Percentiles rank a stretch among this genome's conserved stretches.
phyloP scores from a whole-genome alignment of 495 filamentous ascomycete genomes.

The Daldinia decipiens region DNA sequence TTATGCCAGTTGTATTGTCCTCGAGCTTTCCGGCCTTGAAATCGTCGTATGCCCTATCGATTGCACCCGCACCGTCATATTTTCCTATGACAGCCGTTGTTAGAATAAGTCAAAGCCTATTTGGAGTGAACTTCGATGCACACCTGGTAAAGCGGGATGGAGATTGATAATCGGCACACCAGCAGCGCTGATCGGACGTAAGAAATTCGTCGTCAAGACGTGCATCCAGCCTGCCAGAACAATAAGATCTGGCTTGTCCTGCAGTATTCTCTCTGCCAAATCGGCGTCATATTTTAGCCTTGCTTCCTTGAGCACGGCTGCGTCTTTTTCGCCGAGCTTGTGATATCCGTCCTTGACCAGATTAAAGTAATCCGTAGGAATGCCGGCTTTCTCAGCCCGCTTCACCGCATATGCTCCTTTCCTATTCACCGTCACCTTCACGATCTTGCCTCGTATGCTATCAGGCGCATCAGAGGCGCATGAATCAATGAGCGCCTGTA shows the following conservation, averaged over 20 bases:
- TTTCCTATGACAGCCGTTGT: constrained; percentile 54
- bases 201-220: constrained; percentile 56
- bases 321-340: constrained; percentile 60
- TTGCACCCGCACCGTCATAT: constrained; percentile 82
- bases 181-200: constrained; percentile 70
- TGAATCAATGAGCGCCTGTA: constrained; percentile 90
- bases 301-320: constrained; percentile 66
- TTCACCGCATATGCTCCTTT: constrained; percentile 80
- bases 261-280: constrained; percentile 75
- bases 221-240: constrained; percentile 79
- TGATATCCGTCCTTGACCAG: constrained; percentile 71
- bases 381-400: constrained; percentile 73
- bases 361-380: constrained; percentile 89
- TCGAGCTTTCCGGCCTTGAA: constrained; percentile 76
- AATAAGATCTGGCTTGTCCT: constrained; percentile 75
- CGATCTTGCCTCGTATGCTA: constrained; percentile 70
- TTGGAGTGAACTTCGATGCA: constrained; percentile 16
- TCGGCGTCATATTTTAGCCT: constrained; percentile 82
- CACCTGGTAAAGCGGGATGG: constrained; percentile 65
- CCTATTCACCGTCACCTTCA: constrained; percentile 85
- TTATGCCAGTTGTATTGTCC: constrained; percentile 79
- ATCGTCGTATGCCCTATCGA: constrained; percentile 79
- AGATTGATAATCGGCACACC: constrained; percentile 83
- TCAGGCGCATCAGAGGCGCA: constrained; percentile 53
- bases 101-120: constrained; percentile 14